Evolutionary conservation across 176 grass and related monocot species (phyloP).

Genomic region (Triticum turgidum): DNA sequence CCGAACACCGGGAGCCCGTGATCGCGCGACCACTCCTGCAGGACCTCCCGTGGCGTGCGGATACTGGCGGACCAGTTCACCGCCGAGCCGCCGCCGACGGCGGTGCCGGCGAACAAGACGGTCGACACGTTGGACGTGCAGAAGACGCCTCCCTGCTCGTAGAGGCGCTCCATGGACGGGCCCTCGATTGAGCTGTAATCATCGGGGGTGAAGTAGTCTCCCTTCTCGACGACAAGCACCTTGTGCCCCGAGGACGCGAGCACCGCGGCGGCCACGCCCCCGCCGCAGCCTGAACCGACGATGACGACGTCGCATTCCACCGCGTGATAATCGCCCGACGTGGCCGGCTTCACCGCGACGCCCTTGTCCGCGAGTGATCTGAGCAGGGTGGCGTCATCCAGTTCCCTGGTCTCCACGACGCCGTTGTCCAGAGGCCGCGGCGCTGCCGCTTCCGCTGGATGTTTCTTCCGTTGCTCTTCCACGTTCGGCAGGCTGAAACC

Average conservation of each 20-base stretch:
- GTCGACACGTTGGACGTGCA: slow-evolving; percentile 49
- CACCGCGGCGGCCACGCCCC: slow-evolving; percentile 74
- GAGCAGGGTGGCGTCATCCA: slow-evolving; percentile 52
- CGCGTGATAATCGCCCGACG: slow-evolving; percentile 11
- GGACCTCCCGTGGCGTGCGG: slow-evolving; percentile 54
- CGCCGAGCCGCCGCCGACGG: slow-evolving; percentile 86
- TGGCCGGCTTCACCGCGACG: slow-evolving; percentile 39
- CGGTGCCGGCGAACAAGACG: slow-evolving; percentile 61
- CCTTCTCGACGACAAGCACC: slow-evolving; percentile 91
- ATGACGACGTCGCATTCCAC: slow-evolving; percentile 76
- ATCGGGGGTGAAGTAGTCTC: slow-evolving; percentile 60
- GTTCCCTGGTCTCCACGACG: slow-evolving; percentile 46
- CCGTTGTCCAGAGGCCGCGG: slow-evolving; percentile 47
- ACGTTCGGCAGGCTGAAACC: slow-evolving; percentile 44
- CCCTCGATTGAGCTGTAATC: slow-evolving; percentile 82
- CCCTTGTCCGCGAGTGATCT: slow-evolving; percentile 49
- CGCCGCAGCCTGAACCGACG: slow-evolving; percentile 87
- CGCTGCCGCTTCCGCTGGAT: not conserved
- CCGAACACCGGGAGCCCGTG: slow-evolving; percentile 54
- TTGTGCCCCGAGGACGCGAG: slow-evolving; percentile 72
- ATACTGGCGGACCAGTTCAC: slow-evolving; percentile 97
- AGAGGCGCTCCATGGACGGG: slow-evolving; percentile 70
- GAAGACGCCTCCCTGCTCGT: slow-evolving; percentile 58
- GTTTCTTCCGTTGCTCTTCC: not conserved
- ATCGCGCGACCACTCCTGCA: slow-evolving; percentile 68